Evolutionary conservation across 2,329 filamentous ascomycete genomes (phyloP).

Genomic region (Acrodontium crateriforme): DNA sequence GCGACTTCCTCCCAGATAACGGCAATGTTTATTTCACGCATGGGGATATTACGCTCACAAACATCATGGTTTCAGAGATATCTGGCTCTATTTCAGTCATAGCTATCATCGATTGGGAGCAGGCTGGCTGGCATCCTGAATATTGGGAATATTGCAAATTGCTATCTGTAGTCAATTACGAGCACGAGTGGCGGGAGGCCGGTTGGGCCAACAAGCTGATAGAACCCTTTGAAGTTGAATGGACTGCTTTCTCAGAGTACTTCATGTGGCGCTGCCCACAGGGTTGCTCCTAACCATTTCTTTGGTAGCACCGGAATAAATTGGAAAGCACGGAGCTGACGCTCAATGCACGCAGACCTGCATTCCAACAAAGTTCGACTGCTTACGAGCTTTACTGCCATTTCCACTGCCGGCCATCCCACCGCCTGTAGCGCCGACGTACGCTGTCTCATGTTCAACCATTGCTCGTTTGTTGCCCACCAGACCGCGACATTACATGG

Average conservation of each 20-base stretch:
- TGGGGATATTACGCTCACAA: neutral
- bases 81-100: slow-evolving; percentile 1
- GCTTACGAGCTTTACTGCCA: too few relatives aligned
- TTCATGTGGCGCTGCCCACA: neutral
- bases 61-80: neutral
- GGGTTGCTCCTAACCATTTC: too few relatives aligned
- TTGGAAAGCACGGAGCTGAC: too few relatives aligned
- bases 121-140: slow-evolving; percentile 9
- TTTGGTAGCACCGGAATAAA: too few relatives aligned
- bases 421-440: too few relatives aligned
- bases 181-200: neutral
- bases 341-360: too few relatives aligned
- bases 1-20: slow-evolving; percentile 1
- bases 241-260: neutral
- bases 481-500: too few relatives aligned
- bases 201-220: neutral
- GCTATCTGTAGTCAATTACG: neutral
- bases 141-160: slow-evolving; percentile 8
- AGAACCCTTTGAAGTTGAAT: neutral
- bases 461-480: too few relatives aligned
- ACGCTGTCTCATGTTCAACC: too few relatives aligned
- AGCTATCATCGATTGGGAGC: slow-evolving; percentile 10
- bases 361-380: too few relatives aligned
- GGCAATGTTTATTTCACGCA: slow-evolving; percentile 1
- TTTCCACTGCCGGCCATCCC: too few relatives aligned